A percentile compares a stretch with the other conserved stretches of the same genome.
phyloP scores from a whole-genome alignment of 106 monocot genomes.

The Acorus gramineus region DNA sequence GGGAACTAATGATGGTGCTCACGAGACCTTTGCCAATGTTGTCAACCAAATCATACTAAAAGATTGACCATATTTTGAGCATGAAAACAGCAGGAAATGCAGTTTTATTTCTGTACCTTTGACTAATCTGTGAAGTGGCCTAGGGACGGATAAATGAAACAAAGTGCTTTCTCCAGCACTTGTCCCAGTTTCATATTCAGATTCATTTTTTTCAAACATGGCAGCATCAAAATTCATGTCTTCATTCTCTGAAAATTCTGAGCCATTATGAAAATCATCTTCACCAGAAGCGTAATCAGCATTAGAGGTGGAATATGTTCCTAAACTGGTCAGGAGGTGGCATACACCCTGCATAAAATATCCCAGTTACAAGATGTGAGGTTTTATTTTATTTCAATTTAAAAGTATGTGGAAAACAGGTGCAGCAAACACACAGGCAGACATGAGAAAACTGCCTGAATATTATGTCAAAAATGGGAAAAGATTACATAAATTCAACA shows the following conservation, averaged over 20 bases:
- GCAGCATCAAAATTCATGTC: conserved; percentile 26
- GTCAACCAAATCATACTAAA: too few relatives aligned
- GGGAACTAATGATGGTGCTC: too few relatives aligned
- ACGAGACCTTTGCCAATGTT: too few relatives aligned
- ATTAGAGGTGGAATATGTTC: conserved; percentile 52
- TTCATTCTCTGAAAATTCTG: conserved; percentile 30
- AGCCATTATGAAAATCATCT: conserved; percentile 37
- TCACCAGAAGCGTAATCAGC: conserved; percentile 54
- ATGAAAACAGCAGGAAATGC: too few relatives aligned
- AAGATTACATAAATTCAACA: background rate
- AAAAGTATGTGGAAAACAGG: too few relatives aligned
- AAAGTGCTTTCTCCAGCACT: conserved; percentile 34
- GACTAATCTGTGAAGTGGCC: conserved; percentile 17
- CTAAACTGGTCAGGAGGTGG: conserved; percentile 80
- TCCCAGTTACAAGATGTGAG: conserved; percentile 1
- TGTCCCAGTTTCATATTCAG: conserved; percentile 20
- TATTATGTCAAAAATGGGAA: background rate
- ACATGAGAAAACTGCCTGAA: too few relatives aligned
- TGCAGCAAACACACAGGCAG: too few relatives aligned
- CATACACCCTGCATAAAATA: conserved; percentile 55
- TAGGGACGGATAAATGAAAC: conserved; percentile 18
- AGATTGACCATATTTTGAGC: too few relatives aligned
- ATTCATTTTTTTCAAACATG: conserved; percentile 20
- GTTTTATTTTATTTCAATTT: too few relatives aligned
- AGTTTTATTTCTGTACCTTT: conserved; percentile 18